phyloP scores from a whole-genome alignment of 2,329 filamentous ascomycete genomes.

The Talaromyces sp. region DNA sequence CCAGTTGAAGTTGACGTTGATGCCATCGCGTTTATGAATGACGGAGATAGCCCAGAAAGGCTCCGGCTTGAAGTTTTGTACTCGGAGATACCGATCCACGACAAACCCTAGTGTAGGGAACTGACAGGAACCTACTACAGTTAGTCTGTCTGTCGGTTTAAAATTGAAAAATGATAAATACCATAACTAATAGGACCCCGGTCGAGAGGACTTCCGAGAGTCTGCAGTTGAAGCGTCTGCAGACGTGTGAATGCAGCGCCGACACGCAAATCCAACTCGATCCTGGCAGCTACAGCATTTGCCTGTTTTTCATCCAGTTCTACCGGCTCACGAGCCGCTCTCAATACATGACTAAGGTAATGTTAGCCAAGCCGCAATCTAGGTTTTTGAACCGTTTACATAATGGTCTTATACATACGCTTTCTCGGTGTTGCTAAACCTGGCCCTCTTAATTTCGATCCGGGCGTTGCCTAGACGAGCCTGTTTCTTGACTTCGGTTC shows the following conservation, averaged over 20 bases:
- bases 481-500: constrained; percentile 78
- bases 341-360: constrained; percentile 67
- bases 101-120: constrained; percentile 97
- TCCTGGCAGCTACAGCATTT: constrained; percentile 79
- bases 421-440: constrained; percentile 93
- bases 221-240: constrained; percentile 71
- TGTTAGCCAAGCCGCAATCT: neutral
- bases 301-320: constrained; percentile 80
- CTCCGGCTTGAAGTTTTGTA: constrained; percentile 89
- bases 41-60: constrained; percentile 90
- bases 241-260: constrained; percentile 89
- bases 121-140: constrained; percentile 70
- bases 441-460: constrained; percentile 77
- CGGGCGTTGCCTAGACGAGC: constrained; percentile 67
- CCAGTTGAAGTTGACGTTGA: constrained; percentile 82
- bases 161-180: constrained; percentile 29
- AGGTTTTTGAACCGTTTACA: neutral
- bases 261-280: constrained; percentile 87
- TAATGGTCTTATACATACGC: constrained; percentile 57
- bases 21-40: constrained; percentile 68
- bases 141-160: constrained; percentile 14
- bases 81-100: constrained; percentile 89
- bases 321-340: constrained; percentile 71
- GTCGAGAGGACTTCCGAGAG: constrained; percentile 62
- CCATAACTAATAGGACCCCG: constrained; percentile 74